Evolutionary conservation across 75 land plant genomes (phyloP), one percentile per base, ranked within the genome.

Genomic region (Selaginella tamariscina): DNA sequence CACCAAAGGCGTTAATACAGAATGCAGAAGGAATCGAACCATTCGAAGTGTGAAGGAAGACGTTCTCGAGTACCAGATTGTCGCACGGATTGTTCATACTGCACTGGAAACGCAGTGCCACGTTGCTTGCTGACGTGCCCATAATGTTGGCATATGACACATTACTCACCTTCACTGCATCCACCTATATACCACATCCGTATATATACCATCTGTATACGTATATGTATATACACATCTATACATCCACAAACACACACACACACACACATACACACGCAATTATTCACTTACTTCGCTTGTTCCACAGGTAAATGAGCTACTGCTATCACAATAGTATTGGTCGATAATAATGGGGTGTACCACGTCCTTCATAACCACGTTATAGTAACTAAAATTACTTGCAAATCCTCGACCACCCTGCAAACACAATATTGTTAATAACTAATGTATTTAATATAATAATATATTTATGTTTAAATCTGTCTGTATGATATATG

Each of bases 61-160:
- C 49, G 49, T 39, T 39, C 49, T 39, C 49, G 49, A 39, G 49
- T 15, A 39, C 49, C 49, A 39, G 49, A 39, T 39, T 39, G 49
- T 39, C 5, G 49, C 49, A 39, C 11, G 49, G 49, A 15, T 39
- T 39, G 49, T 15, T 15, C 49, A 39, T 5, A 15, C 49, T 39
- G 49, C 49, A 39, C 49, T 39, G 49, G 49, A 39, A 39, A 15
- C 49, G 49, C 5, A 39, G 49, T 5, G 49, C 49, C 49, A 39
- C 49, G 15, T 15, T 39, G 49, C 49, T 39, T 39, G 49, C 49
- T 15, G 49, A 39, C 49, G 49, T 39, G 5, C 49, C 49, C 49
- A 39, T 39, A 39, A 39, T 39, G 49, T 39, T 39, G 11, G 49
- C 5, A 15, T 39, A 39, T 5, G 49, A 39, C 5, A 39, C 49